Percentiles rank a stretch among this genome's conserved stretches.
Evolutionary conservation across 345 rosid species (phyloP).

Genomic region (Carallia brachiata): DNA sequence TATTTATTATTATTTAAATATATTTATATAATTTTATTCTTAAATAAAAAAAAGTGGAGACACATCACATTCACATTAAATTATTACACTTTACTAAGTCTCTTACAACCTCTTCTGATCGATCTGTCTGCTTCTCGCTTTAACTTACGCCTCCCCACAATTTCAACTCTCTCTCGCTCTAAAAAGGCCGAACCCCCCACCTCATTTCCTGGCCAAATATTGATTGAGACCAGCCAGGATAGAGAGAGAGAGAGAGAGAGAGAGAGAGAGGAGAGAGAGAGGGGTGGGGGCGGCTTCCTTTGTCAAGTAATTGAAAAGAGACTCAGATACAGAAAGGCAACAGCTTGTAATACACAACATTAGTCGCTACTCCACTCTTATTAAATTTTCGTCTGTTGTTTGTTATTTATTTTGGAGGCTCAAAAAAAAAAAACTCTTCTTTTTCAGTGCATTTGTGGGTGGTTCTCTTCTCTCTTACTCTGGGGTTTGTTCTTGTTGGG

Average conservation of each 20-base stretch:
- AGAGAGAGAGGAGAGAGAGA: neutral
- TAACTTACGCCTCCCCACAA: constrained; percentile 10
- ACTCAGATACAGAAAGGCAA: neutral
- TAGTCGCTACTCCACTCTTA: neutral
- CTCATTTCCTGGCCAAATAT: neutral
- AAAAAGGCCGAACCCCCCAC: neutral
- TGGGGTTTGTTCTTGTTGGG: neutral
- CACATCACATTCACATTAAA: neutral
- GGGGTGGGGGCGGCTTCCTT: neutral
- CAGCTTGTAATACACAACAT: neutral
- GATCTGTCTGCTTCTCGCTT: constrained; percentile 15
- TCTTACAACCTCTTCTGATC: constrained; percentile 7
- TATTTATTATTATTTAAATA: no score
- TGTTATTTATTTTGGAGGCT: neutral
- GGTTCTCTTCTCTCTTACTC: neutral
- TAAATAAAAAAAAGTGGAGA: neutral
- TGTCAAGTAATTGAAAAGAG: neutral
- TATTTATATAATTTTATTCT: no score
- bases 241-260: neutral
- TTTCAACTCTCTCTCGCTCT: constrained; percentile 10
- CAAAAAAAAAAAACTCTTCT: no score
- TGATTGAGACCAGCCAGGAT: constrained; percentile 20
- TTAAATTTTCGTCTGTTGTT: no score
- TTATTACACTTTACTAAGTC: neutral
- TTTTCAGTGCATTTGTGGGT: neutral